A percentile compares a stretch with the other conserved stretches of the same genome.
phyloP scores from a whole-genome alignment of 345 rosid species.

The Schrenkiella parvula region DNA sequence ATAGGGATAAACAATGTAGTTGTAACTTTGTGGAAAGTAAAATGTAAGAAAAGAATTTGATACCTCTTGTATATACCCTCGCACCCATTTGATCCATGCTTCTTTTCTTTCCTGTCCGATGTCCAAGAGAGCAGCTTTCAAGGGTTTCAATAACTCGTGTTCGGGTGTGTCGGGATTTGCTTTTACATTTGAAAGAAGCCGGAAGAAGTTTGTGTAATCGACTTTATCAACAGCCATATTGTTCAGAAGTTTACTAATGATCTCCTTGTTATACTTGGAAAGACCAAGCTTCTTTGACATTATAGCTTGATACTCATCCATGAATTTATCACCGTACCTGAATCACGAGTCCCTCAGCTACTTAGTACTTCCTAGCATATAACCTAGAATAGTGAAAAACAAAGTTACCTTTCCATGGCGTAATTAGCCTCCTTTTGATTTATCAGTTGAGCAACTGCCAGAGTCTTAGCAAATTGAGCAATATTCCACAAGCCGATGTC shows the following conservation, averaged over 20 bases:
- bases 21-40: not conserved
- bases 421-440: slow-evolving; percentile 79
- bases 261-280: slow-evolving; percentile 82
- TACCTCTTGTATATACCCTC: slow-evolving; percentile 87
- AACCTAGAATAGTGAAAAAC: not conserved
- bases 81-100: slow-evolving; percentile 91
- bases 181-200: slow-evolving; percentile 73
- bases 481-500: slow-evolving; percentile 93
- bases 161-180: slow-evolving; percentile 59
- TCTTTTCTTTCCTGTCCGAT: slow-evolving; percentile 95
- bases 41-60: not conserved
- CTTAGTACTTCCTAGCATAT: not conserved
- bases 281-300: slow-evolving; percentile 93
- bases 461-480: slow-evolving; percentile 71
- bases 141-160: slow-evolving; percentile 61
- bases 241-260: slow-evolving; percentile 72
- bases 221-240: slow-evolving; percentile 98
- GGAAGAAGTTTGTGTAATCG: slow-evolving; percentile 93
- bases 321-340: slow-evolving; percentile 91
- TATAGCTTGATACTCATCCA: slow-evolving; percentile 93
- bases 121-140: slow-evolving; percentile 85
- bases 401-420: slow-evolving; percentile 85
- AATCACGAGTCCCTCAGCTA: not conserved
- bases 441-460: slow-evolving; percentile 68
- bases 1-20: not conserved